phyloP scores from a whole-genome alignment of 345 rosid species.

The Fremontodendron californicum region DNA sequence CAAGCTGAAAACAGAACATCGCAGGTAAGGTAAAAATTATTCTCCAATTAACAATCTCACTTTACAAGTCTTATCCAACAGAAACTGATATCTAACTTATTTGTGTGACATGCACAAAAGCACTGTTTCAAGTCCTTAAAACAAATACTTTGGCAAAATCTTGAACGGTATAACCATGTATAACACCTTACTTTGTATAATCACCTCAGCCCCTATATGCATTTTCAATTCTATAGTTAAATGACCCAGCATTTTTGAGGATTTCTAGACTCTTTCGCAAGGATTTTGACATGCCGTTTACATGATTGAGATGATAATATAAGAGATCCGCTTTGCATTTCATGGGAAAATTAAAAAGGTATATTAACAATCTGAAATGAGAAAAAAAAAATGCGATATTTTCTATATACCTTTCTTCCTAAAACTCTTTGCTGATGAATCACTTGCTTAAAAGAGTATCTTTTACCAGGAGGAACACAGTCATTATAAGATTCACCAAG shows the following conservation, averaged over 20 bases:
- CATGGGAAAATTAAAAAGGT: not conserved
- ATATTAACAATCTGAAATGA: not conserved
- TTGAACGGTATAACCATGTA: not conserved
- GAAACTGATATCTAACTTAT: not conserved
- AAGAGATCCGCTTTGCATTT: not conserved
- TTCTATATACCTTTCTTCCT: slow-evolving; percentile 68
- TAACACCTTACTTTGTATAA: not conserved
- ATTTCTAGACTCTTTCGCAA: not conserved
- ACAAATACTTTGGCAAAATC: not conserved
- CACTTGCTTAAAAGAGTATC: slow-evolving; percentile 98
- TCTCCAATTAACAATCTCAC: not conserved
- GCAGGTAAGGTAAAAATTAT: slow-evolving; percentile 1
- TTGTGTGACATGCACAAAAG: not conserved
- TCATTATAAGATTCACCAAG: slow-evolving; percentile 76
- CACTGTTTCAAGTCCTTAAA: not conserved
- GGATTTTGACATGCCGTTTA: not conserved
- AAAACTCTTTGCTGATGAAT: slow-evolving; percentile 66
- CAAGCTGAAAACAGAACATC: slow-evolving; percentile 55
- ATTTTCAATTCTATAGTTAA: slow-evolving; percentile 1
- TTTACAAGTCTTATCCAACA: not conserved
- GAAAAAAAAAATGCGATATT: not conserved
- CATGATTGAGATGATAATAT: not conserved
- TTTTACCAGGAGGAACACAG: slow-evolving; percentile 75
- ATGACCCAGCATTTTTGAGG: not conserved
- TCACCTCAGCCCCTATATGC: not conserved